Conservation (phyloP, 2,329 filamentous ascomycete species). For the Nemania sp. region DNA sequence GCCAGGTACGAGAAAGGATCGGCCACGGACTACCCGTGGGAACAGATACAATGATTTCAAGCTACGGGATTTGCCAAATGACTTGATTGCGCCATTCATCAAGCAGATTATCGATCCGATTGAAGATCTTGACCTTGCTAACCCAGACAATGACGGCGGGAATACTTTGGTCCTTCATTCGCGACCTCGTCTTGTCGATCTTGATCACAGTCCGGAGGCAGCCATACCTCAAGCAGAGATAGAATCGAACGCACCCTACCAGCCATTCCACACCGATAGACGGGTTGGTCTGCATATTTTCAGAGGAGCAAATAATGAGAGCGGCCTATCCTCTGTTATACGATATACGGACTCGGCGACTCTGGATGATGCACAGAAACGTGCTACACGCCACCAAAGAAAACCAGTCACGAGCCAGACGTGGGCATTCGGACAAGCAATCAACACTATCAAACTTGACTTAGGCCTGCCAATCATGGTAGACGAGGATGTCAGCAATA, state of each 20-base stretch:
- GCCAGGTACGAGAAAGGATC: conserved; percentile 57
- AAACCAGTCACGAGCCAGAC: conserved; percentile 31
- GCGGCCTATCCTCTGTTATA: conserved; percentile 44
- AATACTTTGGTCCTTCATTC: conserved; percentile 58
- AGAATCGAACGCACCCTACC: conserved; percentile 93
- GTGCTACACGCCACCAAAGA: conserved; percentile 39
- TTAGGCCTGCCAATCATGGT: conserved; percentile 51
- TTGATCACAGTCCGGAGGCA: conserved; percentile 58
- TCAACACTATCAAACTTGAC: conserved; percentile 57
- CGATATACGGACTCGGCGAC: conserved; percentile 47
- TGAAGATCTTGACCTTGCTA: conserved; percentile 58
- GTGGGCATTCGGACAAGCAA: conserved; percentile 66
- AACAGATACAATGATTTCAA: conserved; percentile 69
- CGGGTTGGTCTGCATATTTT: conserved; percentile 80
- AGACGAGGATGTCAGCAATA: conserved; percentile 58
- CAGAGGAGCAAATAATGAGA: conserved; percentile 35
- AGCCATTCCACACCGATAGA: conserved; percentile 91
- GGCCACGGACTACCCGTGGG: conserved; percentile 57
- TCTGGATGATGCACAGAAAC: conserved; percentile 48
- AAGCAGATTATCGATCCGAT: conserved; percentile 61
- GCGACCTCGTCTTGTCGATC: conserved; percentile 45
- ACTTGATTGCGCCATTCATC: conserved; percentile 59
- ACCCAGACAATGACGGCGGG: conserved; percentile 57
- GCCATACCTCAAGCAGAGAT: conserved; percentile 81
- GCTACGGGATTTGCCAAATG: conserved; percentile 65